These are phyloP conservation scores for Thalia dealbata DNA, from an alignment of 176 grass and related monocot species.

Conservation along the genomic window DNA sequence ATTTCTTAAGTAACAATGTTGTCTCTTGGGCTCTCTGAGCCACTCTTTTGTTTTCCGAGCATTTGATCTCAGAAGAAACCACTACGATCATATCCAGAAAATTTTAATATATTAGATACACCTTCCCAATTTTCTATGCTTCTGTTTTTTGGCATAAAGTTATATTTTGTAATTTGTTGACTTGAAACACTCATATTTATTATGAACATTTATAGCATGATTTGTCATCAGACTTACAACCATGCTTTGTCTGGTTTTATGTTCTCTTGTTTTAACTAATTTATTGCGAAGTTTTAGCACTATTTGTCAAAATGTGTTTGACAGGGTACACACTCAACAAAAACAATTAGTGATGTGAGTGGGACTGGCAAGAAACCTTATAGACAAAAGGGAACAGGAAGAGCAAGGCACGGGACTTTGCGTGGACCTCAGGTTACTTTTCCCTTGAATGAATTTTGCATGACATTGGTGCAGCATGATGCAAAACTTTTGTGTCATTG, in stretches of 20 bases:
- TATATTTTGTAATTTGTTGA: background rate
- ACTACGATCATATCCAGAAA: background rate
- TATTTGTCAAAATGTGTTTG: slow-evolving; percentile 9
- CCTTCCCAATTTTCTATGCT: background rate
- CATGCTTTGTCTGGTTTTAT: background rate
- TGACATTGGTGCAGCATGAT: background rate
- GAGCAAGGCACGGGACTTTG: slow-evolving; percentile 74
- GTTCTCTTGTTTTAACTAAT: background rate
- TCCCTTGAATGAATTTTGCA: background rate
- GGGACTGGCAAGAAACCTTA: slow-evolving; percentile 80
- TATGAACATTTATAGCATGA: background rate
- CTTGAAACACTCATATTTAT: background rate
- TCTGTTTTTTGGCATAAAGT: background rate
- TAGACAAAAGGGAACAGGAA: slow-evolving; percentile 67
- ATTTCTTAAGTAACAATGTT: background rate
- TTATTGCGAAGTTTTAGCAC: background rate
- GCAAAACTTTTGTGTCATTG: background rate
- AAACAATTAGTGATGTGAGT: slow-evolving; percentile 81
- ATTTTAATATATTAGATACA: background rate
- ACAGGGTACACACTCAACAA: slow-evolving; percentile 79
- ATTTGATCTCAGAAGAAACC: background rate
- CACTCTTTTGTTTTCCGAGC: background rate
- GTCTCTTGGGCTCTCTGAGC: background rate
- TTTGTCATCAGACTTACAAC: background rate
- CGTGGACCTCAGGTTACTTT: slow-evolving; percentile 54